Conservation (phyloP, 1,284 basidiomycete species). For the Lignosus rhinocerotis region DNA sequence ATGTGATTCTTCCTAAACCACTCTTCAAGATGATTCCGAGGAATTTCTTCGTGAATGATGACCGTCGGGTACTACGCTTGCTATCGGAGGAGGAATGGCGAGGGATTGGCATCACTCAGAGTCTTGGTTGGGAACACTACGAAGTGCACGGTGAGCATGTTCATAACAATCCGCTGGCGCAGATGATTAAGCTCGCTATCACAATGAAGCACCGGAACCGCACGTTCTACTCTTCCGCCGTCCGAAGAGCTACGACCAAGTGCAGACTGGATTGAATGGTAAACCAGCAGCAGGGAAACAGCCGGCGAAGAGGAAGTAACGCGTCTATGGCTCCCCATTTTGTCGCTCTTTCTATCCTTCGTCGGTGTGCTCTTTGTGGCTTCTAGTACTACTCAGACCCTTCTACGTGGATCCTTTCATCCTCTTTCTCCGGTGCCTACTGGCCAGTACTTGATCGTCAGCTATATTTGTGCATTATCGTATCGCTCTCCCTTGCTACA, state of each 20-base stretch:
- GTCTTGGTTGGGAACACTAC: constrained; percentile 96
- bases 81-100: constrained; percentile 90
- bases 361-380: constrained; percentile 7
- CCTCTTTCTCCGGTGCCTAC: constrained; percentile 9
- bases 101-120: constrained; percentile 94
- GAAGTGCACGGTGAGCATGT: constrained; percentile 84
- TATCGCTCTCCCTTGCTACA: constrained; percentile 24
- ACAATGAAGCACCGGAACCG: constrained; percentile 73
- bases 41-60: constrained; percentile 73
- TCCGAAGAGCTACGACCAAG: constrained; percentile 56
- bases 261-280: constrained; percentile 26
- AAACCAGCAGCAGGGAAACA: constrained; percentile 25
- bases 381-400: constrained; percentile 4
- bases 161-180: not conserved
- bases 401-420: constrained; percentile 10
- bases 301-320: constrained; percentile 34
- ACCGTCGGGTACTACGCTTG: constrained; percentile 80
- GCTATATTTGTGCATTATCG: constrained; percentile 27
- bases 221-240: constrained; percentile 83
- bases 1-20: constrained; percentile 89
- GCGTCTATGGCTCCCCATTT: not conserved
- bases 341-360: not conserved
- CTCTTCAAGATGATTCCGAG: constrained; percentile 89
- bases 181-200: constrained; percentile 2
- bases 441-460: constrained; percentile 18